phyloP scores from a whole-genome alignment of 2,329 filamentous ascomycete species.

The Teratosphaeria destructans region DNA sequence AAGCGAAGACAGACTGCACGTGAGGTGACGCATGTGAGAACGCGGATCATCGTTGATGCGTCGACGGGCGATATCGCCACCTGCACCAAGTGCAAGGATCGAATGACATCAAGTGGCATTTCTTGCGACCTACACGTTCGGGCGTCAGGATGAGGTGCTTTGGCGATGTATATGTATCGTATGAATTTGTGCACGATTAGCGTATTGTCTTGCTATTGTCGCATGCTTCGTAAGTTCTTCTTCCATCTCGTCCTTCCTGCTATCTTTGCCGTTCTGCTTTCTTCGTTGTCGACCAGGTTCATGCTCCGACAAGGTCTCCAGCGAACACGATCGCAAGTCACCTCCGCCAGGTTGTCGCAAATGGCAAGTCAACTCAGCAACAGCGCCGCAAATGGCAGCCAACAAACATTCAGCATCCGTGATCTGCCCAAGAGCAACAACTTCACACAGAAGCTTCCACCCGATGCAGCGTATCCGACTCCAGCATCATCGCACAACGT shows the following conservation, averaged over 20 bases:
- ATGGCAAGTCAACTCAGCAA: constrained; percentile 35
- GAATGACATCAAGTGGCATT: neutral
- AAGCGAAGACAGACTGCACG: too few species aligned
- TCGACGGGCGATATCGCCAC: neutral
- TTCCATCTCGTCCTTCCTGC: neutral
- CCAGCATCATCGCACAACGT: constrained; percentile 72
- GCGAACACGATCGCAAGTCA: constrained; percentile 7
- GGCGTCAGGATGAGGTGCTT: neutral
- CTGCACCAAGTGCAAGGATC: neutral
- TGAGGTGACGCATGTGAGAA: neutral
- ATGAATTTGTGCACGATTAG: neutral
- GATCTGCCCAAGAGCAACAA: constrained; percentile 54
- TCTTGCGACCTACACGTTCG: neutral
- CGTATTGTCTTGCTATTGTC: neutral
- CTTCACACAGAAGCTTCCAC: constrained; percentile 58
- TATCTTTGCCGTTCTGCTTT: neutral
- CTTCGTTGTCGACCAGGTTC: neutral
- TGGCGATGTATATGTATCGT: neutral
- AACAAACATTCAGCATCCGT: constrained; percentile 26
- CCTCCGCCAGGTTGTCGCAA: constrained; percentile 26
- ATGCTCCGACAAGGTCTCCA: constrained; percentile 1
- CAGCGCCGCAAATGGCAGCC: constrained; percentile 12
- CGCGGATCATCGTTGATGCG: neutral
- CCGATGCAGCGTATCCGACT: constrained; percentile 69
- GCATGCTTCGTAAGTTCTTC: neutral